phyloP scores from a whole-genome alignment of 164 flowering plant species.

The Berberis vulgaris region DNA sequence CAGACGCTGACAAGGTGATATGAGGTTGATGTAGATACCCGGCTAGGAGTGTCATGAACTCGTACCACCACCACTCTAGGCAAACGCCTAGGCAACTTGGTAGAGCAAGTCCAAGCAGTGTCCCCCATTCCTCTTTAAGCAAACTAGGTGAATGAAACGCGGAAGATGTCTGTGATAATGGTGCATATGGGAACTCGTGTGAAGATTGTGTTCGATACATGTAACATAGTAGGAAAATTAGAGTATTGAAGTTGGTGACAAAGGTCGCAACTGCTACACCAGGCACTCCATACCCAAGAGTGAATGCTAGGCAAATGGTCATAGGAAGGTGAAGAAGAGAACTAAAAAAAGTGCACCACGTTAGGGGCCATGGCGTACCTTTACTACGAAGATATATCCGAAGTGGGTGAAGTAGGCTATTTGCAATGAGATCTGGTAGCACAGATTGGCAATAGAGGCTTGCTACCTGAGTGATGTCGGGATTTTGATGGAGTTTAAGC shows the following conservation, averaged over 20 bases:
- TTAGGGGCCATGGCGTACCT: constrained; percentile 67
- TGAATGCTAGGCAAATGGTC: constrained; percentile 43
- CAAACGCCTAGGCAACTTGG: constrained; percentile 84
- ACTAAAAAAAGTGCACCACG: constrained; percentile 59
- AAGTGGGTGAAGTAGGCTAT: constrained; percentile 75
- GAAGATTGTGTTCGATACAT: constrained; percentile 16
- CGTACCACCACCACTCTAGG: constrained; percentile 99
- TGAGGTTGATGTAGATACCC: constrained; percentile 65
- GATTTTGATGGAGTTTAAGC: constrained; percentile 55
- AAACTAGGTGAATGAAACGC: constrained; percentile 2
- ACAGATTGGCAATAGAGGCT: constrained; percentile 53
- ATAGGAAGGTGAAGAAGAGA: constrained; percentile 56
- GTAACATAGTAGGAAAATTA: constrained; percentile 41
- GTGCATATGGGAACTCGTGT: constrained; percentile 10
- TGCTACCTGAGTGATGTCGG: constrained; percentile 46
- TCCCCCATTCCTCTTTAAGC: constrained; percentile 44
- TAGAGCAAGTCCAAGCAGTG: constrained; percentile 42
- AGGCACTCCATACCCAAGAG: constrained; percentile 46
- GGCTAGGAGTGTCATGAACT: constrained; percentile 73
- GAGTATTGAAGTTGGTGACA: constrained; percentile 50
- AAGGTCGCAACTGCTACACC: constrained; percentile 65
- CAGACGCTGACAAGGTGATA: constrained; percentile 60
- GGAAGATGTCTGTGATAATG: constrained; percentile 11
- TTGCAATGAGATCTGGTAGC: constrained; percentile 68
- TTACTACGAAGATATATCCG: constrained; percentile 65